Conservation (phyloP, 371 early-diverging fungal genomes). For the Chytridium lagenaria region DNA sequence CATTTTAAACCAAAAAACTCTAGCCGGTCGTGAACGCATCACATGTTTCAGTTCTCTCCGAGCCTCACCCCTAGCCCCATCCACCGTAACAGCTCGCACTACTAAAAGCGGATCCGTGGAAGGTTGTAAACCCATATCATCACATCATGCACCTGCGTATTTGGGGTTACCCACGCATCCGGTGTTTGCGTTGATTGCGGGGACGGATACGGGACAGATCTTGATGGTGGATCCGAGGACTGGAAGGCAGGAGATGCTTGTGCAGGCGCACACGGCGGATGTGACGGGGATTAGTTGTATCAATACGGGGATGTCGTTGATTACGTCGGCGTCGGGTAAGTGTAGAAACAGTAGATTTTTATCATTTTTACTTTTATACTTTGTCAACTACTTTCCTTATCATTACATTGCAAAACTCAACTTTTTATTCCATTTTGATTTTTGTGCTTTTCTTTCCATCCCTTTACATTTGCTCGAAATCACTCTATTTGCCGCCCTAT, state of each 20-base stretch:
- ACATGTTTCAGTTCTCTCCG: constrained; percentile 27
- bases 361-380: not conserved
- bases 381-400: too few relatives aligned
- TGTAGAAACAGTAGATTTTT: too few relatives aligned
- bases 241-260: constrained; percentile 32
- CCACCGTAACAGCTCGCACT: too few relatives aligned
- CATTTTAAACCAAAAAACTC: not conserved
- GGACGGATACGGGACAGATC: constrained; percentile 55
- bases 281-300: constrained; percentile 26
- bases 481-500: too few relatives aligned
- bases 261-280: constrained; percentile 52
- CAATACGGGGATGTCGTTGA: constrained; percentile 8
- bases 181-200: constrained; percentile 32
- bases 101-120: not conserved
- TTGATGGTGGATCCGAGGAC: constrained; percentile 30
- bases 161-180: not conserved
- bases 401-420: too few relatives aligned
- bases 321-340: constrained; percentile 36
- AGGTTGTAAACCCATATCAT: not conserved
- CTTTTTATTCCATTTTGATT: too few relatives aligned
- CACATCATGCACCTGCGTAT: not conserved
- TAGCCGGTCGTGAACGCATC: constrained; percentile 20
- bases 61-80: not conserved
- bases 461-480: too few relatives aligned
- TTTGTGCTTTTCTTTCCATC: too few relatives aligned